These are phyloP conservation scores for Starmera amethionina DNA, from an alignment of 805 yeast genomes.

Conservation along the genomic window DNA sequence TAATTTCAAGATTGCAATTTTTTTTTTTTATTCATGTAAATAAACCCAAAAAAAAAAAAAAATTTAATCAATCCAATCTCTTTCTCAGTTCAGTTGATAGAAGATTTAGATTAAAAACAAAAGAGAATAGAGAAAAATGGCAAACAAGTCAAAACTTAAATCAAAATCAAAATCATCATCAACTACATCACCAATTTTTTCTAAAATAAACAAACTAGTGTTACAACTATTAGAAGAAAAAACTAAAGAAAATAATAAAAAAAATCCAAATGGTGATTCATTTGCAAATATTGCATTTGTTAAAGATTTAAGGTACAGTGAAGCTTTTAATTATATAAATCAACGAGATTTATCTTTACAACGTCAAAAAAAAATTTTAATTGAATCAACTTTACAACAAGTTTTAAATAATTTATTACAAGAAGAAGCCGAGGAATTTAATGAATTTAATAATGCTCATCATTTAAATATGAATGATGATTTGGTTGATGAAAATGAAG, in stretches of 20 bases:
- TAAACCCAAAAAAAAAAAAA: too few species aligned
- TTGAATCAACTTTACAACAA: slow-evolving; percentile 56
- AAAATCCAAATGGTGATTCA: slow-evolving; percentile 21
- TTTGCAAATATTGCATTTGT: slow-evolving; percentile 47
- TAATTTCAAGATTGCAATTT: too few species aligned
- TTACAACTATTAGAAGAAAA: slow-evolving; percentile 51
- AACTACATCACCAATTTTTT: slow-evolving; percentile 30
- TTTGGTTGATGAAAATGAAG: slow-evolving; percentile 20
- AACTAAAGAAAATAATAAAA: slow-evolving; percentile 31
- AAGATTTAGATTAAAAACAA: too few species aligned
- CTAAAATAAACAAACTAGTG: slow-evolving; percentile 45
- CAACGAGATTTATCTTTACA: slow-evolving; percentile 55
- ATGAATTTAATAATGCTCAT: slow-evolving; percentile 8
- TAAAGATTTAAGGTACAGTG: slow-evolving; percentile 40
- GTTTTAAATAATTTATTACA: slow-evolving; percentile 44
- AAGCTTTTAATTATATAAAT: slow-evolving; percentile 51
- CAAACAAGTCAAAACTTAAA: too few species aligned
- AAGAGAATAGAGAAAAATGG: too few species aligned
- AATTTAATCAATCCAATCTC: too few species aligned
- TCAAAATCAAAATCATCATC: too few species aligned
- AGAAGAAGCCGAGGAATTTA: slow-evolving; percentile 34
- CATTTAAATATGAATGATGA: slow-evolving; percentile 9
- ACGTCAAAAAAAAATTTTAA: slow-evolving; percentile 54
- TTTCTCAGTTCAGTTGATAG: too few species aligned
- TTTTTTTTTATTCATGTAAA: too few species aligned